These are phyloP conservation scores for Xylariaceae sp. DNA, from an alignment of 2,329 filamentous ascomycete species.

Conservation along the genomic window DNA sequence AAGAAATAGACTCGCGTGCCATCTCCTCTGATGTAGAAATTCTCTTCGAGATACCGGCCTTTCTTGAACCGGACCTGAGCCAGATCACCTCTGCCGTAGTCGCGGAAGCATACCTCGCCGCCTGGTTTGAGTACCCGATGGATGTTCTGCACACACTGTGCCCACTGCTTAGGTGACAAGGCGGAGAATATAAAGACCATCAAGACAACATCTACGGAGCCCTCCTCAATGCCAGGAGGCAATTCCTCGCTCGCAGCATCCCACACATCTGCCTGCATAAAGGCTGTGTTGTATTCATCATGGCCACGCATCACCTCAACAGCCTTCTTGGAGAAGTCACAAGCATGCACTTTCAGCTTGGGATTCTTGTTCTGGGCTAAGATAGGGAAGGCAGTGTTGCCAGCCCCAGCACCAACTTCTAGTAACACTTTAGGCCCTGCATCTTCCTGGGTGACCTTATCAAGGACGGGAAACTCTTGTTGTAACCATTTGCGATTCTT, in stretches of 20 bases:
- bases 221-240: conserved; percentile 71
- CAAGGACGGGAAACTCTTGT: conserved; percentile 91
- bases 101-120: conserved; percentile 89
- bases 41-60: conserved; percentile 88
- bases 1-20: conserved; percentile 98
- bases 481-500: conserved; percentile 97
- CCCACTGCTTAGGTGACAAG: conserved; percentile 80
- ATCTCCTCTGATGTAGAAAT: conserved; percentile 94
- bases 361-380: conserved; percentile 79
- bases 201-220: conserved; percentile 84
- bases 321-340: conserved; percentile 93
- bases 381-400: conserved; percentile 94
- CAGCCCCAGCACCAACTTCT: conserved; percentile 91
- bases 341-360: conserved; percentile 80
- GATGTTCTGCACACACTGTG: conserved; percentile 74
- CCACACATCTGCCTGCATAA: conserved; percentile 91
- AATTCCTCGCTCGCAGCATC: conserved; percentile 71
- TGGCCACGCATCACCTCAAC: conserved; percentile 87
- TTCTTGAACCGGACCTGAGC: conserved; percentile 98
- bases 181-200: conserved; percentile 98
- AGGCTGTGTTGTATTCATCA: conserved; percentile 65
- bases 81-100: conserved; percentile 92
- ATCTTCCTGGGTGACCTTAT: conserved; percentile 65
- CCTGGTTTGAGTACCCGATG: conserved; percentile 81
- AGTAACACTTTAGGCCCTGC: conserved; percentile 69